phyloP scores from a whole-genome alignment of 2,329 filamentous ascomycete genomes.

The Endothia cerciana region DNA sequence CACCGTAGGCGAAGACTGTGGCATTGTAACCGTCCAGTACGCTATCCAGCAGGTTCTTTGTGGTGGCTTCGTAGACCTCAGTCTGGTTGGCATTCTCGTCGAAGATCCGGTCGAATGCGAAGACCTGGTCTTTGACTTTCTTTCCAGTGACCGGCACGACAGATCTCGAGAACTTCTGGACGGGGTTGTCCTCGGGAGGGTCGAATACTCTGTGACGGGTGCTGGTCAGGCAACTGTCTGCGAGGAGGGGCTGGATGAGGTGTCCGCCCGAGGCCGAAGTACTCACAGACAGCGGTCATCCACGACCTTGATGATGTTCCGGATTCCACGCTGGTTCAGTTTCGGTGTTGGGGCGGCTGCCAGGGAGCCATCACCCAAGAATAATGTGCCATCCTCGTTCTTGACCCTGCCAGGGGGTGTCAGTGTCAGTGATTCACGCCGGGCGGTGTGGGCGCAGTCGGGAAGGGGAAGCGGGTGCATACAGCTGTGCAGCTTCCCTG shows the following conservation, averaged over 20 bases:
- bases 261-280: neutral
- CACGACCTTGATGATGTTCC: slow-evolving; percentile 92
- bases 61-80: slow-evolving; percentile 95
- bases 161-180: slow-evolving; percentile 83
- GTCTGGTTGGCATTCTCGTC: slow-evolving; percentile 91
- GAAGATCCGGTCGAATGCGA: slow-evolving; percentile 95
- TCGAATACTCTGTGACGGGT: slow-evolving; percentile 77
- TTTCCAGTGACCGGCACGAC: slow-evolving; percentile 80
- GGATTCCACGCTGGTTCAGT: slow-evolving; percentile 81
- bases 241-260: neutral
- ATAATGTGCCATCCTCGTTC: slow-evolving; percentile 83
- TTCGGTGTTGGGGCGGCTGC: slow-evolving; percentile 86
- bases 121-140: slow-evolving; percentile 95
- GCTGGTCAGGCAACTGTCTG: neutral
- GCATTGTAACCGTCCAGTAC: slow-evolving; percentile 98
- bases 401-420: slow-evolving; percentile 51
- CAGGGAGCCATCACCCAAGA: slow-evolving; percentile 94
- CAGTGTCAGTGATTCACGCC: slow-evolving; percentile 5
- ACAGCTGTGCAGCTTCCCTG: slow-evolving; percentile 91
- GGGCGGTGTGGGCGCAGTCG: neutral
- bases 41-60: slow-evolving; percentile 85
- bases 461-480: slow-evolving; percentile 35
- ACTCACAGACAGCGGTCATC: slow-evolving; percentile 94
- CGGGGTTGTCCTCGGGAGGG: slow-evolving; percentile 90
- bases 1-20: slow-evolving; percentile 97